phyloP scores from a whole-genome alignment of 2,329 filamentous ascomycete species.

The Penicillium sp. region DNA sequence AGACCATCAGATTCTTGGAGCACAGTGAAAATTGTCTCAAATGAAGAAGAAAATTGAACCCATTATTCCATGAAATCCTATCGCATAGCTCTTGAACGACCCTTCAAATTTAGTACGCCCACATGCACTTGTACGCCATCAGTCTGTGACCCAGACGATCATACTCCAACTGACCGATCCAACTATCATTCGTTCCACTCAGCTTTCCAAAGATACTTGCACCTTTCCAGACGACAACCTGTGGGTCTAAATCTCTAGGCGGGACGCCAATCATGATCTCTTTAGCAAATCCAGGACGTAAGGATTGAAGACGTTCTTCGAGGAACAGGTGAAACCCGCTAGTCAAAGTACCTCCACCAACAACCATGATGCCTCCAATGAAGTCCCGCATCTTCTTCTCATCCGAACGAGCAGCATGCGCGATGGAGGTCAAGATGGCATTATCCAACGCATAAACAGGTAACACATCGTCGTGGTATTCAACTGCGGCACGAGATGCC shows the following conservation, averaged over 20 bases:
- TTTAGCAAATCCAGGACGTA: constrained; percentile 63
- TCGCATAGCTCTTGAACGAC: background rate
- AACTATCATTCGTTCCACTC: constrained; percentile 84
- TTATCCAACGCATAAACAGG: constrained; percentile 82
- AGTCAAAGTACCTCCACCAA: constrained; percentile 81
- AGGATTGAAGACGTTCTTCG: constrained; percentile 75
- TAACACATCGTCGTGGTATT: constrained; percentile 73
- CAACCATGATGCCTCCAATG: constrained; percentile 84
- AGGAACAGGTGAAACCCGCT: constrained; percentile 78
- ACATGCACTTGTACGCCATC: constrained; percentile 78
- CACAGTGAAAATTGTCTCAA: too few species aligned
- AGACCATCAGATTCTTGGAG: too few species aligned
- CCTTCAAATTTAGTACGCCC: constrained; percentile 50
- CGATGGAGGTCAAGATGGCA: constrained; percentile 86
- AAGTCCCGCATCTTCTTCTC: constrained; percentile 93
- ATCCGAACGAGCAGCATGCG: constrained; percentile 82
- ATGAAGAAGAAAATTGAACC: background rate
- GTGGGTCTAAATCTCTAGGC: constrained; percentile 93
- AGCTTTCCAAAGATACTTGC: constrained; percentile 94
- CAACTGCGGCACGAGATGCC: constrained; percentile 47
- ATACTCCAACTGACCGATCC: constrained; percentile 86
- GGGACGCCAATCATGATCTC: constrained; percentile 66
- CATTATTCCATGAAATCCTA: background rate
- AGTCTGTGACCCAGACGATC: constrained; percentile 80
- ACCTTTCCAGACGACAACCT: constrained; percentile 98